Percentiles rank a stretch among this genome's conserved stretches.
These are phyloP conservation scores for Linnemannia exigua DNA, from an alignment of 192 early-diverging fungal species.

Conservation along the genomic window DNA sequence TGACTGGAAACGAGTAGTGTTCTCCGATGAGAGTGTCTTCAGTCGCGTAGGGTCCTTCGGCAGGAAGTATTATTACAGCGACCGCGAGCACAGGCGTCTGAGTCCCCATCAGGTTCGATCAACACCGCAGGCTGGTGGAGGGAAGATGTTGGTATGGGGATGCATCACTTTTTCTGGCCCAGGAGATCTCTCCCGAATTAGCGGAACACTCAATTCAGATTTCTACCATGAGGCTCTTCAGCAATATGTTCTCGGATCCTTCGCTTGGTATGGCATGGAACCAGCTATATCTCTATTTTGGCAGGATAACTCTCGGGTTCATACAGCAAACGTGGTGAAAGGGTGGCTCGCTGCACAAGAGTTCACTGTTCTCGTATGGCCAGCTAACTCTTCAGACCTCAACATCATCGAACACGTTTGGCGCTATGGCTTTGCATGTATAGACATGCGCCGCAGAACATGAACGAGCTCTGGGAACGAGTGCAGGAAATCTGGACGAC, in stretches of 20 bases:
- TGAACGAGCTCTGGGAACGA: not conserved
- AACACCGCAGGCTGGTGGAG: not conserved
- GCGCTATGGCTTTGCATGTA: not conserved
- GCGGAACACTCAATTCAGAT: not conserved
- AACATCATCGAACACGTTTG: not conserved
- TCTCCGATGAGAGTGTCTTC: constrained; percentile 24
- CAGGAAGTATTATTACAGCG: no score
- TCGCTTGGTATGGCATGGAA: constrained; percentile 7
- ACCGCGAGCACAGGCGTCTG: not conserved
- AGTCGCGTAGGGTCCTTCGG: constrained; percentile 12
- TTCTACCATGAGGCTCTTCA: not conserved
- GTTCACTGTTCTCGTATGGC: no score
- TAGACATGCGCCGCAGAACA: not conserved
- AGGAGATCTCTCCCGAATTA: not conserved
- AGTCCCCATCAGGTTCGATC: not conserved
- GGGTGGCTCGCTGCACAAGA: no score
- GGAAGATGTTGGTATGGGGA: constrained; percentile 4
- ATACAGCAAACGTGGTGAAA: no score
- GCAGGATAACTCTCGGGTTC: constrained; percentile 11
- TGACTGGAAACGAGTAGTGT: constrained; percentile 37
- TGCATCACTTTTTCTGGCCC: not conserved
- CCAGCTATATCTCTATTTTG: not conserved
- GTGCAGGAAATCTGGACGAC: not conserved
- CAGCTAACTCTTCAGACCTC: no score
- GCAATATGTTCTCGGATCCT: constrained; percentile 3